Evolutionary conservation across 768 basidiomycete genomes (phyloP).

Genomic region (Lactarius akahatsu): DNA sequence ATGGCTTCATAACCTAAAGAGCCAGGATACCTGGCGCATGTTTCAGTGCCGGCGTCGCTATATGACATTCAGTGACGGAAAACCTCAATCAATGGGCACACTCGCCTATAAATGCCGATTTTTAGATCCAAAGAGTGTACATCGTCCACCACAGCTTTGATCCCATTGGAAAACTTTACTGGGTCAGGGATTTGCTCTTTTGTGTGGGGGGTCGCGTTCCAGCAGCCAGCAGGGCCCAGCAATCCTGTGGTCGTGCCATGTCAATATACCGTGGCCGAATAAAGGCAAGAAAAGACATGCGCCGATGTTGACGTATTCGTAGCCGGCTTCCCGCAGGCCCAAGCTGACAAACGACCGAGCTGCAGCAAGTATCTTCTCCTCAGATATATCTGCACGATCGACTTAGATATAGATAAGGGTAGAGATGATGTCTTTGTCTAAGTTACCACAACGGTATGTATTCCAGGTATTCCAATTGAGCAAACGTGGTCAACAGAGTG

Average conservation of each 20-base stretch:
- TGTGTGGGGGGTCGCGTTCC: slow-evolving; percentile 35
- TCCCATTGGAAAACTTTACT: slow-evolving; percentile 54
- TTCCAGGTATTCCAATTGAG: slow-evolving; percentile 28
- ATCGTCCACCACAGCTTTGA: slow-evolving; percentile 43
- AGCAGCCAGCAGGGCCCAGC: slow-evolving; percentile 25
- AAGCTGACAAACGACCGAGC: slow-evolving; percentile 24
- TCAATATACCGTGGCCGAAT: background rate
- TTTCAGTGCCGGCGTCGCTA: slow-evolving; percentile 53
- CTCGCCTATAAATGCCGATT: slow-evolving; percentile 50
- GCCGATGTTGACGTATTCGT: slow-evolving; percentile 29
- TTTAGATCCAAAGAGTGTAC: slow-evolving; percentile 50
- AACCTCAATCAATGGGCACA: slow-evolving; percentile 19
- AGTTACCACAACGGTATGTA: slow-evolving; percentile 27
- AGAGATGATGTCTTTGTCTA: background rate
- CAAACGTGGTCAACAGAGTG: background rate
- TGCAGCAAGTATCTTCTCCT: slow-evolving; percentile 14
- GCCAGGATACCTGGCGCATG: slow-evolving; percentile 57
- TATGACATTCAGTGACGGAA: background rate
- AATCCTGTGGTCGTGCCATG: slow-evolving; percentile 17
- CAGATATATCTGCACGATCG: slow-evolving; percentile 18
- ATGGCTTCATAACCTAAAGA: slow-evolving; percentile 49
- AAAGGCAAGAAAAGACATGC: slow-evolving; percentile 6
- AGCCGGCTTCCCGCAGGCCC: slow-evolving; percentile 26
- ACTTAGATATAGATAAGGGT: background rate
- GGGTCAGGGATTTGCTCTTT: slow-evolving; percentile 48